A percentile compares a stretch with the other conserved stretches of the same genome.
Conservation (phyloP, 2,329 filamentous ascomycete species). For the Magnaporthiopsis poae region DNA sequence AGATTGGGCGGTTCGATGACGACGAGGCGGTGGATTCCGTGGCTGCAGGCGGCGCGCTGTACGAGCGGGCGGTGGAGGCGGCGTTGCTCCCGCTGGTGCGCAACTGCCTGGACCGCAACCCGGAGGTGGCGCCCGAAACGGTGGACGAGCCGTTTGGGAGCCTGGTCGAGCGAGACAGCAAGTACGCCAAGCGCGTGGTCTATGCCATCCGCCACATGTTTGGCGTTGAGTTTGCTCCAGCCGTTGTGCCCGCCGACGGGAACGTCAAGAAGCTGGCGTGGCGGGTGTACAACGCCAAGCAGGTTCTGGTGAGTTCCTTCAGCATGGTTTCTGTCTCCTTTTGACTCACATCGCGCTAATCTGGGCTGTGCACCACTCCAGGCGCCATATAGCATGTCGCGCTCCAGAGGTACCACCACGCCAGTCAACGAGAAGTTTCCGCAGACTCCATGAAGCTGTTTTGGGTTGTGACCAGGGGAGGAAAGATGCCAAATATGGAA, state of each 20-base stretch:
- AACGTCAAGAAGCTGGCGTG: slow-evolving; percentile 84
- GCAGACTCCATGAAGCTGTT: slow-evolving; percentile 16
- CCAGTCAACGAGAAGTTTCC: slow-evolving; percentile 37
- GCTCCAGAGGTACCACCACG: slow-evolving; percentile 52
- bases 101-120: slow-evolving; percentile 87
- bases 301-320: slow-evolving; percentile 63
- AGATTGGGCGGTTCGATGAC: slow-evolving; percentile 68
- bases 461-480: not conserved
- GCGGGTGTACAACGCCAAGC: slow-evolving; percentile 91
- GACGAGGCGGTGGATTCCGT: slow-evolving; percentile 48
- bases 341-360: slow-evolving; percentile 9
- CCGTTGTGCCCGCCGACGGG: slow-evolving; percentile 85
- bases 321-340: not conserved
- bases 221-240: slow-evolving; percentile 86
- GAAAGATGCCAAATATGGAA: not conserved
- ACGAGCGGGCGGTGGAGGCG: slow-evolving; percentile 62
- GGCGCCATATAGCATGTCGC: slow-evolving; percentile 65
- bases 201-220: slow-evolving; percentile 96
- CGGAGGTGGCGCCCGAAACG: slow-evolving; percentile 75
- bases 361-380: slow-evolving; percentile 23
- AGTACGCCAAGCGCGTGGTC: slow-evolving; percentile 80
- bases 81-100: slow-evolving; percentile 73
- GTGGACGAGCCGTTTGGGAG: slow-evolving; percentile 75
- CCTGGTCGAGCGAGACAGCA: slow-evolving; percentile 74
- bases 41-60: slow-evolving; percentile 26